Conservation (phyloP, 306 rosid species). For the Pterocarpus macrocarpus region DNA sequence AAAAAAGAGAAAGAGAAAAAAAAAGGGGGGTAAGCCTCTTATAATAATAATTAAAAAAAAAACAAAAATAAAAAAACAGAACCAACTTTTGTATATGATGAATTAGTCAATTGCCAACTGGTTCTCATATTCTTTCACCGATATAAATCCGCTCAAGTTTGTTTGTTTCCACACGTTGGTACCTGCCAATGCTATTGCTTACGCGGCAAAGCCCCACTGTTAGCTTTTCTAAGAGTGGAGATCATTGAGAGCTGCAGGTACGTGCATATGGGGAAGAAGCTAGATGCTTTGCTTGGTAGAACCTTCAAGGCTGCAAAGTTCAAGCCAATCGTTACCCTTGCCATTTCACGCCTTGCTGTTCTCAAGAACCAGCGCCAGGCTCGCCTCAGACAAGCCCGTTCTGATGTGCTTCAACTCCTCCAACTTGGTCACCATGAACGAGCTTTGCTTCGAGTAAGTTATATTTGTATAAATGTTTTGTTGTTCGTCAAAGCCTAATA, state of each 20-base stretch:
- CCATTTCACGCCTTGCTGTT: slow-evolving; percentile 78
- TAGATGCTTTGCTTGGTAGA: slow-evolving; percentile 76
- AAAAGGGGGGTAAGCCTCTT: too few relatives aligned
- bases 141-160: slow-evolving; percentile 33
- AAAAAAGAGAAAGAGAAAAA: not conserved
- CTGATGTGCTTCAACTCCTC: slow-evolving; percentile 82
- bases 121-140: not conserved
- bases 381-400: slow-evolving; percentile 63
- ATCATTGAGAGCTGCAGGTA: not conserved
- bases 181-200: slow-evolving; percentile 1
- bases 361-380: slow-evolving; percentile 74
- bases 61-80: not conserved
- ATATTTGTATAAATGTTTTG: not conserved
- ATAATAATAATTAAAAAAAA: too few relatives aligned
- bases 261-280: slow-evolving; percentile 74
- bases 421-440: slow-evolving; percentile 77
- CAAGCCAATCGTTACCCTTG: slow-evolving; percentile 62
- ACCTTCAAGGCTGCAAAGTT: slow-evolving; percentile 68
- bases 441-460: slow-evolving; percentile 79
- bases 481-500: not conserved
- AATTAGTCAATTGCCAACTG: slow-evolving; percentile 14
- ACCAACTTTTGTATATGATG: not conserved
- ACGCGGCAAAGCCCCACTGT: not conserved
- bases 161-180: slow-evolving; percentile 10
- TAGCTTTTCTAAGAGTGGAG: not conserved